A percentile compares a stretch with the other conserved stretches of the same genome.
phyloP scores from a whole-genome alignment of 129 eudicot species.

The Scalesia atractyloides region DNA sequence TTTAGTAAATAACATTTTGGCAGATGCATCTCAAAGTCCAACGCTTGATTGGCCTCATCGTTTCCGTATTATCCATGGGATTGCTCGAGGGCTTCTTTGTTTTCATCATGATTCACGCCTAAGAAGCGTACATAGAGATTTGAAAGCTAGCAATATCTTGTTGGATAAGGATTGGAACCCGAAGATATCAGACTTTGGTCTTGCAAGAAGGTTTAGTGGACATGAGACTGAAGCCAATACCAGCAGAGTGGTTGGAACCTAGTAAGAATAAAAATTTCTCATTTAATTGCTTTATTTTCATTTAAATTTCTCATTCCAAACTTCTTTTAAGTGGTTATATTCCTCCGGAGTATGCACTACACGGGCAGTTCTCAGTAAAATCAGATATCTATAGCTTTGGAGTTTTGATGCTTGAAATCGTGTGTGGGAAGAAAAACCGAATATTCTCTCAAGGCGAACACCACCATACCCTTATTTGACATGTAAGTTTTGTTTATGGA shows the following conservation, averaged over 20 bases:
- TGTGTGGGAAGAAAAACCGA: constrained; percentile 42
- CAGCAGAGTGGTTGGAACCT: constrained; percentile 32
- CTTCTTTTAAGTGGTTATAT: constrained; percentile 36
- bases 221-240: constrained; percentile 27
- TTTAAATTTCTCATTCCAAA: constrained; percentile 6
- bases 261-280: constrained; percentile 15
- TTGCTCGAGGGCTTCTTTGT: constrained; percentile 36
- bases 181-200: constrained; percentile 37
- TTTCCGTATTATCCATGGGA: constrained; percentile 27
- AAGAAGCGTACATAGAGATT: constrained; percentile 34
- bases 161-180: constrained; percentile 32
- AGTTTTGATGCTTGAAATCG: constrained; percentile 37
- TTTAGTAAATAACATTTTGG: background rate
- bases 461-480: constrained; percentile 32
- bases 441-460: constrained; percentile 28
- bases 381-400: constrained; percentile 45
- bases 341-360: constrained; percentile 41
- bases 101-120: constrained; percentile 33
- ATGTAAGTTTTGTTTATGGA: constrained; percentile 24
- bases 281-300: constrained; percentile 1
- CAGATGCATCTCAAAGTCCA: constrained; percentile 5
- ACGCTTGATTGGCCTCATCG: constrained; percentile 32
- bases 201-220: constrained; percentile 31
- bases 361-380: constrained; percentile 31
- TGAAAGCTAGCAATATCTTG: constrained; percentile 30